These are phyloP conservation scores for Penicillium sp. DNA, from an alignment of 2,329 filamentous ascomycete species.

Conservation along the genomic window DNA sequence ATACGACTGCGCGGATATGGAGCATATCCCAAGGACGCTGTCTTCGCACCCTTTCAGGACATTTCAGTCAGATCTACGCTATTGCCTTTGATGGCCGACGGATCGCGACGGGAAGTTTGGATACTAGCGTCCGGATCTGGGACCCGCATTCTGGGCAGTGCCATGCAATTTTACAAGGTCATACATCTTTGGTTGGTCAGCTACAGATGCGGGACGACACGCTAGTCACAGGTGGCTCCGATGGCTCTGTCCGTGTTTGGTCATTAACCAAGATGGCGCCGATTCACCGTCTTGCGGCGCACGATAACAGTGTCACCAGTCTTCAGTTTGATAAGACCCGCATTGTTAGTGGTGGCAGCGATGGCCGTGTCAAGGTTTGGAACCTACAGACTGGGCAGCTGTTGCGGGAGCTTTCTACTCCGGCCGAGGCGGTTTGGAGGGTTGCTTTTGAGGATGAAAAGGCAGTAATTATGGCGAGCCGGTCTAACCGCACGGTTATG, in stretches of 20 bases:
- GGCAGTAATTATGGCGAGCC: conserved; percentile 89
- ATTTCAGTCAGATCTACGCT: conserved; percentile 98
- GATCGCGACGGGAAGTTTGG: conserved; percentile 91
- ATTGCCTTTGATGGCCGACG: conserved; percentile 94
- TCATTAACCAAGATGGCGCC: conserved; percentile 85
- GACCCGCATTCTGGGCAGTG: conserved; percentile 84
- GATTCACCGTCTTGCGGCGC: conserved; percentile 90
- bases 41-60: conserved; percentile 81
- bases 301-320: conserved; percentile 97
- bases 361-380: conserved; percentile 98
- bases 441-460: conserved; percentile 99
- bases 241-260: conserved; percentile 96
- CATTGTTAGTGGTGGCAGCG: conserved; percentile 92
- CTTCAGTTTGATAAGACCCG: conserved; percentile 94
- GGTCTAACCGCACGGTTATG: conserved; percentile 87
- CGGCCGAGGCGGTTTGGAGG: conserved; percentile 93
- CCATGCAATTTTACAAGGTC: conserved; percentile 88
- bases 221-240: conserved; percentile 91
- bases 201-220: conserved; percentile 94
- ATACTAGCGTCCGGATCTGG: conserved; percentile 97
- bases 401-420: conserved; percentile 84
- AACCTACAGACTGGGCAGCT: conserved; percentile 87
- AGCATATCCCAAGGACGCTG: conserved; percentile 95
- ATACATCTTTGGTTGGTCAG: conserved; percentile 94
- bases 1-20: conserved; percentile 96